Evolutionary conservation across 1,284 basidiomycete genomes (phyloP).

Genomic region (Leccinum griseonigrum): DNA sequence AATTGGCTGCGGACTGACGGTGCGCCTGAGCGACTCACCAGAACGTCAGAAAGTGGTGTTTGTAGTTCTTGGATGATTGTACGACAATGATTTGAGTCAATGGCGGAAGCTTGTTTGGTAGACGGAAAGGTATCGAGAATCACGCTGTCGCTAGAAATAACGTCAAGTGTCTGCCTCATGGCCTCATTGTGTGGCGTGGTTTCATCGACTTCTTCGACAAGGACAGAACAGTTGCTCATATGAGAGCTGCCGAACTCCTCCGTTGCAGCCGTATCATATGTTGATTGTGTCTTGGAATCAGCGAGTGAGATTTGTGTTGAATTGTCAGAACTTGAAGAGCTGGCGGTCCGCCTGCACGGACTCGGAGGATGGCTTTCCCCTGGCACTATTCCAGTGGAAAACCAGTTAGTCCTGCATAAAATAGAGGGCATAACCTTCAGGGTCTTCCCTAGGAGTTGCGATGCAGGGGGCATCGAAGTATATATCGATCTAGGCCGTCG

Average conservation of each 20-base stretch:
- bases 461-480: not conserved
- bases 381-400: not conserved
- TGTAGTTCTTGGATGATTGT: not conserved
- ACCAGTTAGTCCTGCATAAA: too few species aligned
- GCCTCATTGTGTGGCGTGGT: not conserved
- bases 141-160: not conserved
- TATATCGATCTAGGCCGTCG: not conserved
- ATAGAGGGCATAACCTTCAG: not conserved
- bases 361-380: not conserved
- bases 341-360: not conserved
- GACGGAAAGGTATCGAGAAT: not conserved
- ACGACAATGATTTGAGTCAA: not conserved
- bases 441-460: not conserved
- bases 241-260: not conserved
- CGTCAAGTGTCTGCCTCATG: not conserved
- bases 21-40: not conserved
- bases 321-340: not conserved
- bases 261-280: not conserved
- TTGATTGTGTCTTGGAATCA: not conserved
- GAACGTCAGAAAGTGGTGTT: not conserved
- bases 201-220: not conserved
- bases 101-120: not conserved
- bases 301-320: not conserved
- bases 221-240: not conserved
- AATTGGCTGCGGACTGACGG: not conserved